Conservation (phyloP, 257 asterid genomes). For the Petunia secreta region DNA sequence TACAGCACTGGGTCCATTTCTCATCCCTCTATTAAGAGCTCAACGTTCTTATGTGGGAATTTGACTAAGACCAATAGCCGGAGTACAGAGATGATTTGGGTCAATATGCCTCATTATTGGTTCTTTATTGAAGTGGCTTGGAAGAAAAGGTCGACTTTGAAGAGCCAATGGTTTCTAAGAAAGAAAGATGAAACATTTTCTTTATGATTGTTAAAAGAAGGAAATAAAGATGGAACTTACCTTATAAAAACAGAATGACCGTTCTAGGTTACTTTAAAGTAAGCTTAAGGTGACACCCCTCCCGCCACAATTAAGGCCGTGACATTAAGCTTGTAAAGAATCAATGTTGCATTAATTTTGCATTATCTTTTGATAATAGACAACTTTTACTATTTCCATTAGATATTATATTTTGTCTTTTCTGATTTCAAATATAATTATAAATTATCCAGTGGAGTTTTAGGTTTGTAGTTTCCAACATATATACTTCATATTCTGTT, state of each 20-base stretch:
- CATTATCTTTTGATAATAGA: too few relatives aligned
- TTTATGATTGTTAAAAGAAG: neutral
- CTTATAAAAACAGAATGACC: neutral
- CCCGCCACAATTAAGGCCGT: too few relatives aligned
- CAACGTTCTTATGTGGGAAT: too few relatives aligned
- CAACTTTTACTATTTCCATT: too few relatives aligned
- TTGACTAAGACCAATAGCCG: too few relatives aligned
- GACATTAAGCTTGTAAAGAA: too few relatives aligned
- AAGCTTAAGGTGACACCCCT: too few relatives aligned
- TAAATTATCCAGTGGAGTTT: neutral
- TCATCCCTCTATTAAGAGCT: too few relatives aligned
- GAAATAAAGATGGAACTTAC: neutral
- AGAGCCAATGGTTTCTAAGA: neutral
- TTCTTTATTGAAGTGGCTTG: neutral
- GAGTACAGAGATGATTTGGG: too few relatives aligned
- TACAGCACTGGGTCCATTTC: too few relatives aligned
- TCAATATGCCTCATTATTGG: neutral
- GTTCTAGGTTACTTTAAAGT: neutral
- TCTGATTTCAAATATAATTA: neutral
- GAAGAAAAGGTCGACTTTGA: neutral
- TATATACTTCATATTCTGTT: neutral
- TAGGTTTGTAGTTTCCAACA: conserved; percentile 7
- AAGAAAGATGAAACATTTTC: too few relatives aligned
- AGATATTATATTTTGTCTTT: neutral
- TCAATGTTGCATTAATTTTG: too few relatives aligned